Base-by-base conservation (phyloP, 192 early-diverging fungal species). In the Umbelopsis sp. region DNA sequence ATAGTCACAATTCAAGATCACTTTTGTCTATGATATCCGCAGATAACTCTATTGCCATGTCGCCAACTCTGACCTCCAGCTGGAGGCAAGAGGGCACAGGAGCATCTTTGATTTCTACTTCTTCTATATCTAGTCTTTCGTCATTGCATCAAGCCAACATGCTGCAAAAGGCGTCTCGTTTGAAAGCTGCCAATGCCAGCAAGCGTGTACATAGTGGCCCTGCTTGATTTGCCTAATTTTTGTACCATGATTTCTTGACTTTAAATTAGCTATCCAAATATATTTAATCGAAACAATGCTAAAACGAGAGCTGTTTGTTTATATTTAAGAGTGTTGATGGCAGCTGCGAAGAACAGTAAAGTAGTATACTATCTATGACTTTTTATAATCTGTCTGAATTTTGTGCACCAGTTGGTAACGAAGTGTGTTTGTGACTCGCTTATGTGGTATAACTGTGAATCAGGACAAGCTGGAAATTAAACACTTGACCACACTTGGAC, bases 71-170 rank as follows among this genome's bases (percentile, higher is more conserved):
- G 4, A 61, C 55, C 6, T 61, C 55, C 12, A 61, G 55, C 25
- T 61, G 21, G 55, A 61, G 55, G 27, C 55, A 61, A 35, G 55
- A 61, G 4, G 55, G 55, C 55, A 55, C 52, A 7, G 30, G 55
- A 35, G 55, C 55, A 35, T 73, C 76, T 0, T 46, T 72, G 44
- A 55, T 73, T 7, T 78, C 76, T 6, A 66, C 48, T 27, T 73
- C 76, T 11, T 73, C 68, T 27, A 45, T 78, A 10, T 78, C 76
- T 1, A 73, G 71, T 46, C 46, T 78, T 21, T 78, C 71, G 8
- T 73, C 76, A 15, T 70, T 70, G 22, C 76, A 78, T 6, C 76
- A 78, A 67, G 71, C 72, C 9, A 55, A 69, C 23, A 73, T 78
- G 71, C 49, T 78, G 11, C 33, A 68, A 16, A 68, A 72, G 18